Percentiles rank a stretch among this genome's conserved stretches.
These are phyloP conservation scores for Asterella californica DNA, from an alignment of 225 moss, liverwort and hornwort genomes.

Conservation along the genomic window DNA sequence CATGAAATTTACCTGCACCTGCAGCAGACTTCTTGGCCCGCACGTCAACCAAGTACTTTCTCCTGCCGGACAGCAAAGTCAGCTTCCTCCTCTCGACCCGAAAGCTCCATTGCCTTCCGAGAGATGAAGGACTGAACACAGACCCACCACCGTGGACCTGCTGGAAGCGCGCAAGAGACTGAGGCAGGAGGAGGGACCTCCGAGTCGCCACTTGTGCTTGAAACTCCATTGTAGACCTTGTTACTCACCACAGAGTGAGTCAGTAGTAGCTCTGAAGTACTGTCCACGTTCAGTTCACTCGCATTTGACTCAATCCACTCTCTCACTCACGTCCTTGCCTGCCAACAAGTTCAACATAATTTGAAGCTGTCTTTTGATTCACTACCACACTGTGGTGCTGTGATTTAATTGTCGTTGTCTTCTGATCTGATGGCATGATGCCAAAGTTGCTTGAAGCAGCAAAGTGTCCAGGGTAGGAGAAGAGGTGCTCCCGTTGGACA, in stretches of 20 bases:
- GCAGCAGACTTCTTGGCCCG: slow-evolving; percentile 32
- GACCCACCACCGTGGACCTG: slow-evolving; percentile 6
- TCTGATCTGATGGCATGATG: background rate
- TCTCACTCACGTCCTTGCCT: background rate
- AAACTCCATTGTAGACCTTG: slow-evolving; percentile 27
- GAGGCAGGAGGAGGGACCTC: slow-evolving; percentile 9
- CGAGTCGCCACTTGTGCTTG: slow-evolving; percentile 18
- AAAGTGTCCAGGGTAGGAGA: background rate
- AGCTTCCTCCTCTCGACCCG: slow-evolving; percentile 37
- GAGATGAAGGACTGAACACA: slow-evolving; percentile 14
- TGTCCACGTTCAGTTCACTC: background rate
- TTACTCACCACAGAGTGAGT: background rate
- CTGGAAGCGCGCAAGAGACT: background rate
- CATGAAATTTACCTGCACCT: slow-evolving; percentile 22
- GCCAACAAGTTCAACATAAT: no score
- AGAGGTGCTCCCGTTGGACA: background rate
- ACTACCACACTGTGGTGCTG: background rate
- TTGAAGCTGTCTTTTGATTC: background rate
- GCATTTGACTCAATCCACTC: background rate
- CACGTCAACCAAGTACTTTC: slow-evolving; percentile 21
- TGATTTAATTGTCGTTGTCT: background rate
- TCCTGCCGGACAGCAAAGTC: slow-evolving; percentile 20
- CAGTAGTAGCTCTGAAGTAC: background rate
- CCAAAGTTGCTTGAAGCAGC: background rate
- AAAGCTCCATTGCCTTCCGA: slow-evolving; percentile 34